Evolutionary conservation across 2,329 filamentous ascomycete species (phyloP), one percentile per base, ranked within the genome.

Genomic region (Neocucurbitaria cava): DNA sequence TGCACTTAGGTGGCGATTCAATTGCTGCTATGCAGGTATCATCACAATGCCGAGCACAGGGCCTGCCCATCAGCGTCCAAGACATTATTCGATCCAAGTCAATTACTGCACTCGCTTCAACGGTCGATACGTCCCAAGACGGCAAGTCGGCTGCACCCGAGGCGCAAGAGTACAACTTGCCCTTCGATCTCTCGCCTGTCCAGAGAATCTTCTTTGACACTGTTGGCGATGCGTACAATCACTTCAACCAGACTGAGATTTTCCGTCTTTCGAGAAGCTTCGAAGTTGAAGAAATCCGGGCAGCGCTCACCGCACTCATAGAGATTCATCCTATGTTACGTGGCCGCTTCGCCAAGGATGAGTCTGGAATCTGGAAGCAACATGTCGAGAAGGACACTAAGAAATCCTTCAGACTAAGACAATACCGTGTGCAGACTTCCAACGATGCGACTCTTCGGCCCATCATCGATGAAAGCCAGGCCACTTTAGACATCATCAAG

Each of bases 251-350:
- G 42, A 70, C 70, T 24, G 66, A 71, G 11, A 47, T 71, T 2
- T 61, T 73, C 10, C 63, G 64, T 33, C 56, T 72, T 5, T 46
- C 57, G 1, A 56, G 68, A 5, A 59, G 54, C 6, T 65, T 71
- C 24, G 68, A 73, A 13, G 18, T 59, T 11, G 39, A 62, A 1
- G 68, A 71, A 28, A 57, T 76, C 13, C 46, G 59, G 24, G 26
- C 47, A 13, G 75, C 76, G 1, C 47, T 79, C 1, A 58, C 62
- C 18, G 62, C 66, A 0, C 50, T 79, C 5, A 66, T 77, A 1
- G 49, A 58, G 9, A 68, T 62, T 13, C 77, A 79, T 51, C 72
- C 76, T 4, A 77, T 79, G 74, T 61, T 79, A 2, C 68, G 76
- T 28, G 75, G 70, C 11, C 70, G 77, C 7, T 79, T 77, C 48